phyloP scores from a whole-genome alignment of 108 stramenopile species.

The Stephanodiscus triporus region DNA sequence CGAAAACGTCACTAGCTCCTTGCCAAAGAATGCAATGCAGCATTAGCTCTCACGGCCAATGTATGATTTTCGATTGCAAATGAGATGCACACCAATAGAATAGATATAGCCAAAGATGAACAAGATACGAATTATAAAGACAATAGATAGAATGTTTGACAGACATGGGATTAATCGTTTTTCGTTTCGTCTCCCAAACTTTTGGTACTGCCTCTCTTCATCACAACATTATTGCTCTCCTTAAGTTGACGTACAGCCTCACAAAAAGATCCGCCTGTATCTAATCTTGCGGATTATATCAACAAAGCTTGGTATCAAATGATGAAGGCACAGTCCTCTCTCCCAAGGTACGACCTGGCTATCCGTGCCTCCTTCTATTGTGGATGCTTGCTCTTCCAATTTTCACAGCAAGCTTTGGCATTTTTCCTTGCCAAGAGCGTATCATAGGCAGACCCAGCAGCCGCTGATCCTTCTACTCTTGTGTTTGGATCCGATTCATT shows the following conservation, averaged over 20 bases:
- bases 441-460: too few relatives aligned
- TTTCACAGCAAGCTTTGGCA: too few relatives aligned
- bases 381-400: too few relatives aligned
- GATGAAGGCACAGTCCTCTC: too few relatives aligned
- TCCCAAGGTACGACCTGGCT: too few relatives aligned
- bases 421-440: too few relatives aligned
- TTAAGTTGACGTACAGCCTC: slow-evolving; percentile 30
- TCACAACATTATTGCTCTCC: slow-evolving; percentile 15
- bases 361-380: too few relatives aligned
- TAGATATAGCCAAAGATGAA: background rate
- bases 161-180: too few relatives aligned
- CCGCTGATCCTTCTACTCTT: too few relatives aligned
- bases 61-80: background rate
- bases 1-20: slow-evolving; percentile 22
- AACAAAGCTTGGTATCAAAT: too few relatives aligned
- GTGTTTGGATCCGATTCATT: too few relatives aligned
- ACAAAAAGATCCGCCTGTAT: slow-evolving; percentile 46
- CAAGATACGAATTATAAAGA: too few relatives aligned
- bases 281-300: slow-evolving; percentile 48
- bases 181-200: slow-evolving; percentile 2
- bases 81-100: background rate
- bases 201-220: slow-evolving; percentile 5
- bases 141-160: background rate
- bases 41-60: slow-evolving; percentile 16
- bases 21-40: slow-evolving; percentile 34